Base-by-base conservation (phyloP, 2,329 filamentous ascomycete species). In the Harringtonia lauricola region DNA sequence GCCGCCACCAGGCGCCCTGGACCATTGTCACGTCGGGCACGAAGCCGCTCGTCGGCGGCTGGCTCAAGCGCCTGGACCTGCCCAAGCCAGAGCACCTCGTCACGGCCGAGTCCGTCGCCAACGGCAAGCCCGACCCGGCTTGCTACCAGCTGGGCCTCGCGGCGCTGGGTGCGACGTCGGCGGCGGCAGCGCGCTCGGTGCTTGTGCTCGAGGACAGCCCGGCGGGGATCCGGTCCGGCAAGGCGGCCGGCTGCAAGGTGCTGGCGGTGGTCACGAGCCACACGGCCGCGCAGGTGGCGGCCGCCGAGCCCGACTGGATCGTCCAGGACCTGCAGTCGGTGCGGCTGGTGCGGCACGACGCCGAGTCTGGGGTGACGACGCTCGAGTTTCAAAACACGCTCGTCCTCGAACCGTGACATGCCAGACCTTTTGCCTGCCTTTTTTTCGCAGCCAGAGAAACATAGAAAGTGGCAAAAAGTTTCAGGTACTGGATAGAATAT, bases 151-250 rank as follows among this genome's bases (percentile, higher is more conserved):
- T 88, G 41, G 85, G 83, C 15, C 74, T 77, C 38, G 67, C 74
- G 52, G 72, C 72, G 49, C 70, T 89, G 15, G 70, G 69, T 1
- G 60, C 79, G 18, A 12, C 19, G 15, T 21, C 58, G 68, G 18
- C 67, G 65, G 29, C 57, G 58, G 14, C 62, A 65, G 71, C 63
- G 43, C 63, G 66, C 28, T 19, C 44, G 14, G 64, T 90, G 36
- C 68, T 95, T 44, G 89, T 95, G 39, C 66, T 95, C 31, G 89
- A 95, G 64, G 89, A 95, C 65, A 86, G 86, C 44, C 88, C 89
- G 6, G 86, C 87, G 8, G 89, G 89, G 6, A 86, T 95, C 56
- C 71, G 66, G 51, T 79, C 88, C 24, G 89, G 88, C 39, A 94
- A 89, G 64, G 85, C 77, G 1, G 89, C 89, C 10, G 88, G 87